A percentile compares a stretch with the other conserved stretches of the same genome.
phyloP scores from a whole-genome alignment of 371 early-diverging fungal genomes.

The Mucor ambiguus region DNA sequence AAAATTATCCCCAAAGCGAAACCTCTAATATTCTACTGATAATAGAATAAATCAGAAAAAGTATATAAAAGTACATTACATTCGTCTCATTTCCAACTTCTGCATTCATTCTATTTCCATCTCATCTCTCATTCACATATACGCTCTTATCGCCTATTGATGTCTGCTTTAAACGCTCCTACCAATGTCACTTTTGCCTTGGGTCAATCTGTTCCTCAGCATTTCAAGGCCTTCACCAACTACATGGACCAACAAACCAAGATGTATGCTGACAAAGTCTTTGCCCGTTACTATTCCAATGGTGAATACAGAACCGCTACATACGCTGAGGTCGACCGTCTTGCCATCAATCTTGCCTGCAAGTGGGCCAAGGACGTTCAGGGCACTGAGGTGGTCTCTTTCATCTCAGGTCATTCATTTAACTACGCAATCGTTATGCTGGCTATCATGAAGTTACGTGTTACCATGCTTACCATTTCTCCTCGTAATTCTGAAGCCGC shows the following conservation, averaged over 20 bases:
- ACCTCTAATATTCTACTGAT: no score
- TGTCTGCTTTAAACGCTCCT: background rate
- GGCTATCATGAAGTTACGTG: constrained; percentile 31
- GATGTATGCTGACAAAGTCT: constrained; percentile 7
- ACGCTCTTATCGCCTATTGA: background rate
- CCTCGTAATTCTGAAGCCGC: constrained; percentile 40
- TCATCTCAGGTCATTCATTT: constrained; percentile 28
- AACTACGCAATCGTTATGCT: constrained; percentile 26
- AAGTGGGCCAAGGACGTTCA: constrained; percentile 7
- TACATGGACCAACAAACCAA: constrained; percentile 4
- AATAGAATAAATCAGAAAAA: no score
- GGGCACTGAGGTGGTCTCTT: constrained; percentile 10
- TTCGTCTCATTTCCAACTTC: no score
- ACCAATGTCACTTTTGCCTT: no score
- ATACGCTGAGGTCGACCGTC: constrained; percentile 29
- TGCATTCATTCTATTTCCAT: no score
- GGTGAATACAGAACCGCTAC: constrained; percentile 20
- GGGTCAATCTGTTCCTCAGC: background rate
- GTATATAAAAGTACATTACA: no score
- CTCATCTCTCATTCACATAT: no score
- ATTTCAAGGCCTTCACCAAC: constrained; percentile 5
- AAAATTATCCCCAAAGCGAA: no score
- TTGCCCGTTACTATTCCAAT: constrained; percentile 4
- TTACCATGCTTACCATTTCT: constrained; percentile 27
- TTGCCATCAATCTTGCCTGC: constrained; percentile 38